A percentile compares a stretch with the other conserved stretches of the same genome.
These are phyloP conservation scores for Backusella macrospora DNA, from an alignment of 192 early-diverging fungal species.

Conservation along the genomic window DNA sequence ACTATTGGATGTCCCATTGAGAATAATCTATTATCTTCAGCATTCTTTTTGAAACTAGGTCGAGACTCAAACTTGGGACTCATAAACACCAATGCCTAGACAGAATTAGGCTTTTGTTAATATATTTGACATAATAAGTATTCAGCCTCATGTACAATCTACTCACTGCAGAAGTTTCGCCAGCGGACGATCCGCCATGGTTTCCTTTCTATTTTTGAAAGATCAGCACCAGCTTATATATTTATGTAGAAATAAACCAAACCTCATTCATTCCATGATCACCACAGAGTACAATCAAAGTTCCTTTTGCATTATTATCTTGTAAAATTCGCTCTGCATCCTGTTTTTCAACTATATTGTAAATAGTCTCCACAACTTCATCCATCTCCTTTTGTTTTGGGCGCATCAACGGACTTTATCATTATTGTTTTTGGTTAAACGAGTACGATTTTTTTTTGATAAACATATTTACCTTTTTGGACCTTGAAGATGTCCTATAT, in stretches of 20 bases:
- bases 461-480: slow-evolving; percentile 44
- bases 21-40: not conserved
- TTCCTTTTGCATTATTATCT: slow-evolving; percentile 51
- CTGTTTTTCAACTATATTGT: slow-evolving; percentile 45
- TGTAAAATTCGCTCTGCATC: slow-evolving; percentile 45
- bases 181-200: slow-evolving; percentile 58
- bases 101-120: not conserved
- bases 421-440: not conserved
- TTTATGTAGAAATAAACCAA: slow-evolving; percentile 10
- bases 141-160: not conserved
- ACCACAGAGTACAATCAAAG: slow-evolving; percentile 76
- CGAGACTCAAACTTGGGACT: slow-evolving; percentile 46
- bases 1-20: slow-evolving; percentile 60
- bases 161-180: slow-evolving; percentile 56
- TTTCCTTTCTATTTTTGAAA: slow-evolving; percentile 50
- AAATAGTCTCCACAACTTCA: slow-evolving; percentile 58
- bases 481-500: slow-evolving; percentile 76
- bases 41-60: slow-evolving; percentile 23
- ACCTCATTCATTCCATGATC: slow-evolving; percentile 88
- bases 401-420: slow-evolving; percentile 64
- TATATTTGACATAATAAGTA: not conserved
- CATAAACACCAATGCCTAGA: slow-evolving; percentile 50
- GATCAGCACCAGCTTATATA: not conserved
- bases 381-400: slow-evolving; percentile 84
- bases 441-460: not conserved